A percentile compares a stretch with the other conserved stretches of the same genome.
These are phyloP conservation scores for Monosporozyma yasuniensis DNA, from an alignment of 805 yeast species.

Conservation along the genomic window DNA sequence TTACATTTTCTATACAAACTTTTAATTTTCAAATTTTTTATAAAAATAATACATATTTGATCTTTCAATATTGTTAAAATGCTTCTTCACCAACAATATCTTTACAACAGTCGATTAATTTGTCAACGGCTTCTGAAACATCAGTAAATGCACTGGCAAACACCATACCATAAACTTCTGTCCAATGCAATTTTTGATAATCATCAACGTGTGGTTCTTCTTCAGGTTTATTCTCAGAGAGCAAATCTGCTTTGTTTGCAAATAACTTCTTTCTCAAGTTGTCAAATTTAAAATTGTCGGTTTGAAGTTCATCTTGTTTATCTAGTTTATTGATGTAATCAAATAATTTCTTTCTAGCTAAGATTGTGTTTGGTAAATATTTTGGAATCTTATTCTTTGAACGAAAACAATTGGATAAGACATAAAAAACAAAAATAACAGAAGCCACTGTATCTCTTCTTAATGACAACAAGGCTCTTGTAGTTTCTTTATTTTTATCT, in stretches of 20 bases:
- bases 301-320: constrained; percentile 3
- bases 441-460: constrained; percentile 43
- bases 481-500: constrained; percentile 32
- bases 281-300: neutral
- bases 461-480: constrained; percentile 33
- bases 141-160: constrained; percentile 41
- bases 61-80: neutral
- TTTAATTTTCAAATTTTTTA: no score
- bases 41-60: no score
- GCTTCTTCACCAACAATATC: constrained; percentile 38
- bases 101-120: constrained; percentile 31
- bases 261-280: constrained; percentile 9
- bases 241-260: constrained; percentile 2
- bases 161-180: constrained; percentile 41
- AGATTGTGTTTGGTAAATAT: constrained; percentile 38
- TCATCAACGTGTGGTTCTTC: constrained; percentile 1
- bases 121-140: constrained; percentile 36
- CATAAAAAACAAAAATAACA: constrained; percentile 35
- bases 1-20: no score
- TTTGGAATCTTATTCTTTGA: constrained; percentile 33
- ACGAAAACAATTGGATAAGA: constrained; percentile 36
- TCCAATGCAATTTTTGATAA: constrained; percentile 34
- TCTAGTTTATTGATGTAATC: constrained; percentile 33
- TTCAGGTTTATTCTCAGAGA: neutral
- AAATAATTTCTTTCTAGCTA: constrained; percentile 36